Conservation (phyloP, 108 stramenopile species). For the Nitzschia sp. region DNA sequence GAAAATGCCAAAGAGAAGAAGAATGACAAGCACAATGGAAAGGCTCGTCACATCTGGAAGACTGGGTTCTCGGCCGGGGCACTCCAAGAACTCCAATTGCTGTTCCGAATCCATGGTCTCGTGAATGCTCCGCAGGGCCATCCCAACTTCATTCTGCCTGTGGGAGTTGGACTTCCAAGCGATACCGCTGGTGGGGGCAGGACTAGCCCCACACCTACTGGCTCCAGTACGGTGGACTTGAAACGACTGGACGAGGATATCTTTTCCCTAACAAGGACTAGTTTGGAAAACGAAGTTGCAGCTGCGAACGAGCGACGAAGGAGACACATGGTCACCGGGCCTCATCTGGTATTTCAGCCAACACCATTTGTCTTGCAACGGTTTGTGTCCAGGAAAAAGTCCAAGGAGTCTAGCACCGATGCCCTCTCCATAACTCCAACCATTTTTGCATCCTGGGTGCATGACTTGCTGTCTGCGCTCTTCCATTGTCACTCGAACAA, state of each 20-base stretch:
- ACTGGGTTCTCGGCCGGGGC: conserved; percentile 79
- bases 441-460: conserved; percentile 69
- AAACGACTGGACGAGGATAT: conserved; percentile 65
- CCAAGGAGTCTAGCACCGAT: conserved; percentile 30
- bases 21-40: conserved; percentile 10
- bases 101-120: conserved; percentile 70
- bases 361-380: conserved; percentile 76
- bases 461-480: conserved; percentile 76
- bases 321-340: conserved; percentile 51
- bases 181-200: conserved; percentile 18
- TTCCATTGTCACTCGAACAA: conserved; percentile 79
- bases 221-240: conserved; percentile 17
- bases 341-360: conserved; percentile 75
- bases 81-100: conserved; percentile 83
- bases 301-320: conserved; percentile 53
- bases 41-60: conserved; percentile 42
- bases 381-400: conserved; percentile 52
- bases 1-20: conserved; percentile 40
- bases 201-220: background rate
- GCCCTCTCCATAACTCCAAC: conserved; percentile 46
- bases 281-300: conserved; percentile 59
- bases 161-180: conserved; percentile 69
- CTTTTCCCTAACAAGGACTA: conserved; percentile 63
- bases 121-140: conserved; percentile 80
- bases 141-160: conserved; percentile 81